Percentiles rank a stretch among this genome's conserved stretches.
Conservation (phyloP, 164 flowering plant species). For the Buxus sempervirens region DNA sequence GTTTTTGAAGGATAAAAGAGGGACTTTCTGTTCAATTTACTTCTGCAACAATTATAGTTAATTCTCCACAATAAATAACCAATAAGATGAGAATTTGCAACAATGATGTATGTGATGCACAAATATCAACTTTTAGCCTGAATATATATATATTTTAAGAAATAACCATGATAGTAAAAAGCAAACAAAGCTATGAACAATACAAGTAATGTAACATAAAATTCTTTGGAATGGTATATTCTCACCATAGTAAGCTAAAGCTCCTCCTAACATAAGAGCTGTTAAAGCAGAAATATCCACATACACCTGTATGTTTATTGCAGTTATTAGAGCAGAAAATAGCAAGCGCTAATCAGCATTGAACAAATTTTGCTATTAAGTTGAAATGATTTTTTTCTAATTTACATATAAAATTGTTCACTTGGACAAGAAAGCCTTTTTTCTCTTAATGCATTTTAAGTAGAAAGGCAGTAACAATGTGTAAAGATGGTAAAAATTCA, state of each 20-base stretch:
- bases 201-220: neutral
- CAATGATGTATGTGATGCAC: neutral
- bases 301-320: conserved; percentile 63
- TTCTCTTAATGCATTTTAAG: neutral
- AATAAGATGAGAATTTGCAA: neutral
- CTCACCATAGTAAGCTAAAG: conserved; percentile 86
- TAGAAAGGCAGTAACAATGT: neutral
- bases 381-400: neutral
- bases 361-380: neutral
- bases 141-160: neutral
- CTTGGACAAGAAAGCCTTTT: no score
- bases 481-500: no score
- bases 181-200: neutral
- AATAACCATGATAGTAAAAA: neutral
- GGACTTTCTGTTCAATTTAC: no score
- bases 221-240: conserved; percentile 3
- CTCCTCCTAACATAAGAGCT: conserved; percentile 61
- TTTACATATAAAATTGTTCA: no score
- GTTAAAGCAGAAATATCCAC: conserved; percentile 53
- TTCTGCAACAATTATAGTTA: no score
- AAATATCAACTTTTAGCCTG: neutral
- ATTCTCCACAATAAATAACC: neutral
- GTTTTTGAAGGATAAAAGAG: no score
- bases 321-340: conserved; percentile 4
- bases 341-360: neutral